Base-by-base conservation (phyloP, 1,284 basidiomycete genomes). In the Wolfiporia cocos region DNA sequence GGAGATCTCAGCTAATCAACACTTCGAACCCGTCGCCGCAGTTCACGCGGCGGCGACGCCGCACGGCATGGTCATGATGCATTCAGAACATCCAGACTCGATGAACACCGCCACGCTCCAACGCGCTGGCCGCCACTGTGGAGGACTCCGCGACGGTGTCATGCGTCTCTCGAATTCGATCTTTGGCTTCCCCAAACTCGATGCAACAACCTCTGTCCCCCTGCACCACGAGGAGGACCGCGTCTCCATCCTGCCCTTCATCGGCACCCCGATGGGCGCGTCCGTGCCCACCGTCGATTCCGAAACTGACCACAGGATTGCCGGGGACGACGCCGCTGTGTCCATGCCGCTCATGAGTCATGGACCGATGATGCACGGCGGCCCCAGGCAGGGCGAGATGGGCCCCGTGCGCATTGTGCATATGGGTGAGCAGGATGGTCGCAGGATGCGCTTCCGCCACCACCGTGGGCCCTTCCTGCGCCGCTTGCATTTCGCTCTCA, bases 401-500 rank as follows among this genome's bases (percentile, higher is more conserved):
- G 44, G 34, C 23, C 39, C 44, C 6, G 41, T 47, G 32, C 45
- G 41, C 30, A 43, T 47, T 24, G 36, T 43, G 7, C 45, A 43
- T 19, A 37, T 47, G 22, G 32, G 32, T 20, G 45, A 29, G 6
- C 21, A 34, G 11, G 34, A 41, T 31, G 29, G 19, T 14, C 21
- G 9, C 10, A 34, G 21, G 15, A 29, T 31, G 30, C 54, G 49
- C 41, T 55, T 52, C 43, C 47, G 44, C 32, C 47, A 44, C 31
- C 40, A 52, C 43, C 59, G 52, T 17, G 49, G 55, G 4, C 63
- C 70, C 22, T 83, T 85, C 69, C 48, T 73, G 39, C 63, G 59
- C 35, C 78, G 86, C 37, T 64, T 88, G 44, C 74, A 80, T 54
- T 64, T 65, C 43, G 79, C 84, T 2, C 63, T 88, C 42, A 75